Evolutionary conservation across 2,329 filamentous ascomycete species (phyloP).

Genomic region (Lecanicillium sp.): DNA sequence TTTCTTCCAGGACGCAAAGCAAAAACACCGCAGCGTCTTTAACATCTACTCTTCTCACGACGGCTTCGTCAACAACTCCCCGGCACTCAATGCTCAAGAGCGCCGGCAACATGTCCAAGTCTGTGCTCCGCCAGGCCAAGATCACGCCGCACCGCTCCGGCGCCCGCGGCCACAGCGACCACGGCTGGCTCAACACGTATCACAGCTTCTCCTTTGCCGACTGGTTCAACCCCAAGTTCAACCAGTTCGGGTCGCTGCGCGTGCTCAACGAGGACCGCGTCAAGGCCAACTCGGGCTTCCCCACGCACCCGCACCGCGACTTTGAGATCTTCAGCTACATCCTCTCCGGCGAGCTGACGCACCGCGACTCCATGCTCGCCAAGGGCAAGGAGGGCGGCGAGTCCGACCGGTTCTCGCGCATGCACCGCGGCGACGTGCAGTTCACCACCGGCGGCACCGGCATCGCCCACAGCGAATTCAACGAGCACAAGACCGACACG

Average conservation of each 20-base stretch:
- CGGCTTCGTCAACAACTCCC: slow-evolving; percentile 2
- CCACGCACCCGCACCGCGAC: slow-evolving; percentile 77
- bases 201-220: slow-evolving; percentile 81
- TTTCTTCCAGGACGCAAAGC: slow-evolving; percentile 8
- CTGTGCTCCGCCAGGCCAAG: slow-evolving; percentile 57
- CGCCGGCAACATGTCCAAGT: slow-evolving; percentile 51
- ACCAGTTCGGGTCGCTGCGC: slow-evolving; percentile 67
- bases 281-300: slow-evolving; percentile 66
- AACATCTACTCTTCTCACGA: slow-evolving; percentile 12
- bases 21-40: slow-evolving; percentile 14
- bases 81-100: slow-evolving; percentile 29
- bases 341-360: slow-evolving; percentile 77
- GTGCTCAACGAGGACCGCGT: slow-evolving; percentile 90
- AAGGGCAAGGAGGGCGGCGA: slow-evolving; percentile 56
- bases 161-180: slow-evolving; percentile 68
- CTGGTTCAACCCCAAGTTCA: slow-evolving; percentile 61
- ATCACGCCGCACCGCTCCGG: slow-evolving; percentile 69
- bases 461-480: slow-evolving; percentile 76
- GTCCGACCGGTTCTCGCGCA: slow-evolving; percentile 60
- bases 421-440: slow-evolving; percentile 77
- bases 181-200: slow-evolving; percentile 83
- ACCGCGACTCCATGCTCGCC: slow-evolving; percentile 78
- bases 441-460: slow-evolving; percentile 83
- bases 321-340: slow-evolving; percentile 90
- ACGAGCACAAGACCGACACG: slow-evolving; percentile 63